Evolutionary conservation across 768 basidiomycete species (phyloP), one percentile per base, ranked within the genome.

Genomic region (Auriscalpium vulgare): DNA sequence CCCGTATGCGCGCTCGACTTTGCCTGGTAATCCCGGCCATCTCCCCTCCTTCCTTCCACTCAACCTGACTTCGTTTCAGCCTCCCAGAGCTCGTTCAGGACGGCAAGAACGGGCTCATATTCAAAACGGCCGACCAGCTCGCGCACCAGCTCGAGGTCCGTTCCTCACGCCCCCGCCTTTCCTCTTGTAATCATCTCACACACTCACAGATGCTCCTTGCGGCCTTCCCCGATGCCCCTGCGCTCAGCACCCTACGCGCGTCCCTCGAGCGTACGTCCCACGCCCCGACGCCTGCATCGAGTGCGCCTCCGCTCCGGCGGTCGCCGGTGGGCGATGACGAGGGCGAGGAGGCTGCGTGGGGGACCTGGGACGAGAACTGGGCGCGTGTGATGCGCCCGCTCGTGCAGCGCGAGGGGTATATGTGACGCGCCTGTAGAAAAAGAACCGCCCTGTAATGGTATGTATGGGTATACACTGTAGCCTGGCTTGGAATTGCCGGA

Each of bases 1-100:
- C 95, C 95, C 0, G 97, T 97, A 8, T 88, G 95, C 59, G 95
- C 97, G 0, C 77, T 93, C 3, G 77, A 85, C 50, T 99, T 95
- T 66, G 72, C 77, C 44, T 95, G 91, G 94, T 95, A 59, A 81
- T 62, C 11, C 34, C 35, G 35, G 23, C 47, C 38, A 43, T 50
- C 38, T 36, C 16, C 21, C 5, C 9, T 16, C 13, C 37, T 17
- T 56, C 14, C 34, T 50, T 19, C n/a, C 43, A 53, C 45, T 53
- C 47, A 7, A 36, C 37, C n/a, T 16, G n/a, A 16, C n/a, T 29
- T 23, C 13, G 51, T 35, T 10, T 40, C 37, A 95, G 95, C 67
- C 75, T 99, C 35, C 66, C 80, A 48, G 97, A 99, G 69, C 81
- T 98, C 8, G 91, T 99, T 8, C 83, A 83, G 62, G 80, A 92